phyloP scores from a whole-genome alignment of 352 stramenopile species.

The Phytophthora pisi region DNA sequence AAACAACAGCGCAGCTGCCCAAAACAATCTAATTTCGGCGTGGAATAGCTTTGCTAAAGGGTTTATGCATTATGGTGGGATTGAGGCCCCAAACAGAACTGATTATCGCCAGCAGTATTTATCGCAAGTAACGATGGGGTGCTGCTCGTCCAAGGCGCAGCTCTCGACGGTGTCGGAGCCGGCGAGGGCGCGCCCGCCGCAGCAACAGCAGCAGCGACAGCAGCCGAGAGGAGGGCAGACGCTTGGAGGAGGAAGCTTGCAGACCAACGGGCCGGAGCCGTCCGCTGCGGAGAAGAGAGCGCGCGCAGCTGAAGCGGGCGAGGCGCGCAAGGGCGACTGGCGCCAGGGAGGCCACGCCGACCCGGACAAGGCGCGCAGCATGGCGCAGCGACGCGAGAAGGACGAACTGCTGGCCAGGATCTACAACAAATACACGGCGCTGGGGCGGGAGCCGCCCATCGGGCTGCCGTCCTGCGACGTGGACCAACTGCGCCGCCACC shows the following conservation, averaged over 20 bases:
- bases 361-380: conserved; percentile 65
- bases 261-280: conserved; percentile 39
- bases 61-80: not conserved
- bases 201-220: too few species aligned
- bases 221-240: conserved; percentile 5
- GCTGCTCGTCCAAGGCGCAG: conserved; percentile 67
- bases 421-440: conserved; percentile 74
- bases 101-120: too few species aligned
- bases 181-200: conserved; percentile 4
- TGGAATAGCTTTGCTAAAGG: not conserved
- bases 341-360: conserved; percentile 72
- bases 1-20: not conserved
- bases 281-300: conserved; percentile 72
- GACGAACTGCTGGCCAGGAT: conserved; percentile 86
- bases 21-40: not conserved
- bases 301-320: conserved; percentile 66
- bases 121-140: conserved; percentile 43
- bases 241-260: conserved; percentile 6
- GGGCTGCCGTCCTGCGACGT: conserved; percentile 80
- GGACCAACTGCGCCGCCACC: conserved; percentile 77
- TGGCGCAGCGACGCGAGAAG: conserved; percentile 77
- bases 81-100: not conserved
- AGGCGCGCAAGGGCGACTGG: conserved; percentile 72
- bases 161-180: conserved; percentile 39
- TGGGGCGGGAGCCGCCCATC: conserved; percentile 82